Percentiles rank a stretch among this genome's conserved stretches.
Conservation (phyloP, 192 early-diverging fungal genomes). For the Entomortierella chlamydospora region DNA sequence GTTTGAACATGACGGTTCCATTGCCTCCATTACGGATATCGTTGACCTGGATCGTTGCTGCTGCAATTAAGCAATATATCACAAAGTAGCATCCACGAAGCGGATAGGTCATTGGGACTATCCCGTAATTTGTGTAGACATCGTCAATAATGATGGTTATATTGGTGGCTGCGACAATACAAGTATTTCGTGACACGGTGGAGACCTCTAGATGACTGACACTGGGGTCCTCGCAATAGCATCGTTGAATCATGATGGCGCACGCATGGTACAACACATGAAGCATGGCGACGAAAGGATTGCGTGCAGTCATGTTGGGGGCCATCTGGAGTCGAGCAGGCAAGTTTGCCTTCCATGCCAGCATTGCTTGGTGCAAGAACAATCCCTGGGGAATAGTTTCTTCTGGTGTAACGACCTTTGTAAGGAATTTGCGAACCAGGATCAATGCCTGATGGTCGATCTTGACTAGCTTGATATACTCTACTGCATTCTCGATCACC, state of each 20-base stretch:
- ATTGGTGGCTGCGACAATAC: constrained; percentile 62
- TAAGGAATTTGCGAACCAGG: constrained; percentile 49
- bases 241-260: constrained; percentile 63
- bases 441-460: constrained; percentile 50
- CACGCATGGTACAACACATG: constrained; percentile 67
- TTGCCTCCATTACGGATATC: constrained; percentile 44
- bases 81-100: constrained; percentile 64
- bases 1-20: constrained; percentile 45
- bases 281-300: constrained; percentile 63
- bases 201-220: constrained; percentile 57
- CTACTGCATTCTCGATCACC: constrained; percentile 40
- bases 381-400: constrained; percentile 54
- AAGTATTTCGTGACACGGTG: constrained; percentile 48
- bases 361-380: constrained; percentile 51
- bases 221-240: constrained; percentile 55
- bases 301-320: constrained; percentile 30
- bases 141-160: constrained; percentile 63
- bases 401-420: constrained; percentile 53
- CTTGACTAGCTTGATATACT: constrained; percentile 53
- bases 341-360: constrained; percentile 53
- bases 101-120: constrained; percentile 59
- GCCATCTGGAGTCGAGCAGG: constrained; percentile 50
- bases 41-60: constrained; percentile 61
- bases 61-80: constrained; percentile 63
- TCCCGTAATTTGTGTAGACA: constrained; percentile 55